These are phyloP conservation scores for Tetrapisispora nanseiensis DNA, from an alignment of 805 yeast species.

Conservation along the genomic window DNA sequence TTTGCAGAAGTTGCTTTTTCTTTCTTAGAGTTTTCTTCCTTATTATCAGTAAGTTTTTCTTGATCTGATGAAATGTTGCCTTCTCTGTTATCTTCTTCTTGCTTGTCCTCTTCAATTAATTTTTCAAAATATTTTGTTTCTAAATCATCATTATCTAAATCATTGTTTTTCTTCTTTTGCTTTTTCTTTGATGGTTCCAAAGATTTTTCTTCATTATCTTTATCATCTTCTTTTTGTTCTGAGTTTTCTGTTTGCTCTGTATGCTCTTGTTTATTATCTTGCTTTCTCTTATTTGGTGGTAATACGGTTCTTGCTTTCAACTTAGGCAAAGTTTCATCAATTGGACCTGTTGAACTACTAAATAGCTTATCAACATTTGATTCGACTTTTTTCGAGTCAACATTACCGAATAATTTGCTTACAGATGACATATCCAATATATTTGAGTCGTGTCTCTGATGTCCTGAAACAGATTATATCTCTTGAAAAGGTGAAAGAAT, in stretches of 20 bases:
- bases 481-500: no score
- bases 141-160: constrained; percentile 33
- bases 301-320: constrained; percentile 16
- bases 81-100: constrained; percentile 4
- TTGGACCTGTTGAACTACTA: constrained; percentile 37
- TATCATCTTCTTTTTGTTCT: constrained; percentile 11
- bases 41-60: constrained; percentile 6
- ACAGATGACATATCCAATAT: constrained; percentile 16
- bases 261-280: neutral
- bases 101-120: constrained; percentile 32
- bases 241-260: constrained; percentile 16
- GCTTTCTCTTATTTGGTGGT: constrained; percentile 4
- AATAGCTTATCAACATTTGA: constrained; percentile 31
- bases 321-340: constrained; percentile 25
- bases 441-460: no score
- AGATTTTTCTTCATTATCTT: constrained; percentile 1
- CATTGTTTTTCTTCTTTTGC: constrained; percentile 12
- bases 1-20: constrained; percentile 20
- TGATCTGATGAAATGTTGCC: no score
- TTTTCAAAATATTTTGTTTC: constrained; percentile 47
- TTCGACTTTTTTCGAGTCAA: constrained; percentile 25
- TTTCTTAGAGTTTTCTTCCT: constrained; percentile 18
- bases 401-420: constrained; percentile 27
- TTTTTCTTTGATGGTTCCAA: constrained; percentile 3
- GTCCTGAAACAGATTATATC: no score